Evolutionary conservation across 2,329 filamentous ascomycete genomes (phyloP), one percentile per base, ranked within the genome.

Genomic region (Elsinoe perseae): DNA sequence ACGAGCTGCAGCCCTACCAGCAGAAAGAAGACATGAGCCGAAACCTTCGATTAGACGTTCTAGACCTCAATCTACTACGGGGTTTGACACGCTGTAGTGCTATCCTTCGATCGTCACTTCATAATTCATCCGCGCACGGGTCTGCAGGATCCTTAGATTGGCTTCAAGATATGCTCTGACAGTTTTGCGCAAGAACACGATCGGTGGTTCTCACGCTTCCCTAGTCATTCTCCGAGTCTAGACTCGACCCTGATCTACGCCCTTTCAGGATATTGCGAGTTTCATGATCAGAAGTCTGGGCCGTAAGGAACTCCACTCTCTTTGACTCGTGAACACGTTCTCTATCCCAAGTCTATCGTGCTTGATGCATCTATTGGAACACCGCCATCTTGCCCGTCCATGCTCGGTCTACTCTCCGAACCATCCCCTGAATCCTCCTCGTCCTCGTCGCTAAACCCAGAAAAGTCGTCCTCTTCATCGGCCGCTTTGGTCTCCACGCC

Each of bases 401-500:
- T 48, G 32, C 21, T 57, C 38, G 55, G 20, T 23, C 9, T 43
- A 10, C 50, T 44, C 42, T 30, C 55, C 48, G 60, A 61, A 21
- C 36, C 42, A 27, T 16, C 53, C 16, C 42, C 53, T 25, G 28
- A 27, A 25, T 25, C 66, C 5, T 65, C 64, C 7, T 64, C 63
- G 27, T 64, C 65, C 9, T 62, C 62, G 30, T 60, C 62, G 27
- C 57, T 61, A 53, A 61, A 56, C 16, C 57, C 61, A 16, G 60
- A 61, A 46, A 63, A 62, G 6, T 60, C 59, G 16, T 83, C 80
- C 14, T 75, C 73, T 64, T 84, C 62, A 16, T 54, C 58, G 23
- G 60, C 58, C n/a, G 62, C 59, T 20, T n/a, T n/a, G n/a, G n/a
- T n/a, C n/a, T n/a, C n/a, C n/a, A n/a, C n/a, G n/a, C 54, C 57